Conservation (phyloP, 2,329 filamentous ascomycete genomes). For the Paraphoma chrysanthemicola region DNA sequence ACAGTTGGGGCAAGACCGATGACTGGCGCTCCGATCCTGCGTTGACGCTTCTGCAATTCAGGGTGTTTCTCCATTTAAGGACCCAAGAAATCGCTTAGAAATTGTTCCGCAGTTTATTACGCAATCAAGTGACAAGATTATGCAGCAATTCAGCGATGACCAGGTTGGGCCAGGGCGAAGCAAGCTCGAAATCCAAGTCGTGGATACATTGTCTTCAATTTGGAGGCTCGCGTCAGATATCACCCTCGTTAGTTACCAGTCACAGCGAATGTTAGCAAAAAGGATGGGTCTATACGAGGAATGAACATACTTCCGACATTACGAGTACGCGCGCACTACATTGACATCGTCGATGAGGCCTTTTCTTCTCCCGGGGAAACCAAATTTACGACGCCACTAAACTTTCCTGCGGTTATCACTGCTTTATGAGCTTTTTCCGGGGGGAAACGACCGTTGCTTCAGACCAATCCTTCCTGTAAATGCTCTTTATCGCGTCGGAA, state of each 20-base stretch:
- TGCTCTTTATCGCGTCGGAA: too few relatives aligned
- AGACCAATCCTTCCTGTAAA: too few relatives aligned
- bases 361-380: background rate
- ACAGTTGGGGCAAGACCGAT: background rate
- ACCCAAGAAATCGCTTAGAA: too few relatives aligned
- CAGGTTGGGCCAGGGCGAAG: background rate
- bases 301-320: background rate
- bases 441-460: too few relatives aligned
- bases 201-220: too few relatives aligned
- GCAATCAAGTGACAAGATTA: too few relatives aligned
- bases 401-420: too few relatives aligned
- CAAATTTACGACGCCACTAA: too few relatives aligned
- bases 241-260: too few relatives aligned
- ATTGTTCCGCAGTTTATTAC: too few relatives aligned
- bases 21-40: background rate
- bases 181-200: background rate
- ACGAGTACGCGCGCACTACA: background rate
- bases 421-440: too few relatives aligned
- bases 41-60: background rate
- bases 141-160: background rate
- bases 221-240: too few relatives aligned
- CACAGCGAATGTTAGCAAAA: background rate
- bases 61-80: background rate
- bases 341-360: background rate
- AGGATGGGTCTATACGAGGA: background rate